Evolutionary conservation across 306 rosid species (phyloP).

Genomic region (Vigna radiata): DNA sequence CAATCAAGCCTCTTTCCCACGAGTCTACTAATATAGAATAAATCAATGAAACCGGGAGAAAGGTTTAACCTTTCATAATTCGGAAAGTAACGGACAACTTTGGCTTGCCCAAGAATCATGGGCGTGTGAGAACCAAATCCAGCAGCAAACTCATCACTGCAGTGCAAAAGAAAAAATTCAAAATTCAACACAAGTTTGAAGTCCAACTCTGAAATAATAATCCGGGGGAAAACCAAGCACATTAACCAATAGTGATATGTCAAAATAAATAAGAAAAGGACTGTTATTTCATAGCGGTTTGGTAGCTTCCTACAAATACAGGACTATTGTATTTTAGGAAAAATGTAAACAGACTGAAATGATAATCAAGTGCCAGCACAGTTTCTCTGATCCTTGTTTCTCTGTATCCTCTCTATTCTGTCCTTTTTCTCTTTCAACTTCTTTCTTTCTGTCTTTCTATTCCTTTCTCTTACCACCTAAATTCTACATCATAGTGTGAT

Average conservation of each 20-base stretch:
- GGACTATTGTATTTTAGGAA: background rate
- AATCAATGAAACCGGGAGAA: conserved; percentile 25
- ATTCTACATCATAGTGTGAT: background rate
- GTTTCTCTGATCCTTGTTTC: too few relatives aligned
- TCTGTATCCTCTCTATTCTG: too few relatives aligned
- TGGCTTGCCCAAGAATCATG: conserved; percentile 95
- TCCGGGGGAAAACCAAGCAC: conserved; percentile 26
- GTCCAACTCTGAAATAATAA: conserved; percentile 30
- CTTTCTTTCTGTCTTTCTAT: too few relatives aligned
- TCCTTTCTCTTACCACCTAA: background rate
- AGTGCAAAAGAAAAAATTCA: conserved; percentile 36
- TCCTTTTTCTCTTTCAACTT: background rate
- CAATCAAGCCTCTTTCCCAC: conserved; percentile 7
- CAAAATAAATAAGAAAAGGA: background rate
- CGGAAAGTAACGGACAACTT: conserved; percentile 86
- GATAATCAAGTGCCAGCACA: background rate
- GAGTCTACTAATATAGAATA: conserved; percentile 12
- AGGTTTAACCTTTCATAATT: conserved; percentile 76
- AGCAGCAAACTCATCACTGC: conserved; percentile 85
- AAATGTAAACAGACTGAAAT: background rate
- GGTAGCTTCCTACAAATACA: too few relatives aligned
- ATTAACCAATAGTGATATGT: conserved; percentile 11
- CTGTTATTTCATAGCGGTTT: background rate
- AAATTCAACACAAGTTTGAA: conserved; percentile 41
- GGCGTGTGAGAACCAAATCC: conserved; percentile 98